phyloP scores from a whole-genome alignment of 2,329 filamentous ascomycete genomes.

The Colletotrichum sp. region DNA sequence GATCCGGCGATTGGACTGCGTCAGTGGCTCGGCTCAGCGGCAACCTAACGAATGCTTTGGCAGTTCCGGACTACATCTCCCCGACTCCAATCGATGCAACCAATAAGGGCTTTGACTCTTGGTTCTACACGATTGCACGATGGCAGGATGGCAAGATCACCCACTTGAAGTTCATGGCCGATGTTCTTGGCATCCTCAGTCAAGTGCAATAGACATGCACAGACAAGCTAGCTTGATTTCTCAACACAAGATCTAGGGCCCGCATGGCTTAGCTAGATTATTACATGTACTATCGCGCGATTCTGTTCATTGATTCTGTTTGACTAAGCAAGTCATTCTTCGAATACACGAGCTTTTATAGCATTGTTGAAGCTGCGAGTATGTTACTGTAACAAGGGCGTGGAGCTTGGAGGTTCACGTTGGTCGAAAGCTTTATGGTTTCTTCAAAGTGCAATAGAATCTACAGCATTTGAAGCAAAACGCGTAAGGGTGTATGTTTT shows the following conservation, averaged over 20 bases:
- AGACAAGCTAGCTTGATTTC: not conserved
- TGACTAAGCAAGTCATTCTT: not conserved
- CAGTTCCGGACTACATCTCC: not conserved
- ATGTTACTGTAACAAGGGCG: not conserved
- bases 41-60: not conserved
- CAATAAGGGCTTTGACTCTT: not conserved
- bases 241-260: not conserved
- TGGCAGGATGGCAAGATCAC: not conserved
- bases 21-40: not conserved
- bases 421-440: not conserved
- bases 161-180: not conserved
- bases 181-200: not conserved
- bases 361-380: not conserved
- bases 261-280: not conserved
- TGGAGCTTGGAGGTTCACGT: not conserved
- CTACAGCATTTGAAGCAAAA: not conserved
- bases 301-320: not conserved
- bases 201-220: not conserved
- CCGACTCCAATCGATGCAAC: not conserved
- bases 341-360: not conserved
- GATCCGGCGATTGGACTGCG: not conserved
- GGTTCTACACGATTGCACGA: not conserved
- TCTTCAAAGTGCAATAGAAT: not conserved
- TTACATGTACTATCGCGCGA: fast-evolving
- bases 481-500: not conserved